Conservation (phyloP, 164 flowering plant genomes). For the Piper longum region DNA sequence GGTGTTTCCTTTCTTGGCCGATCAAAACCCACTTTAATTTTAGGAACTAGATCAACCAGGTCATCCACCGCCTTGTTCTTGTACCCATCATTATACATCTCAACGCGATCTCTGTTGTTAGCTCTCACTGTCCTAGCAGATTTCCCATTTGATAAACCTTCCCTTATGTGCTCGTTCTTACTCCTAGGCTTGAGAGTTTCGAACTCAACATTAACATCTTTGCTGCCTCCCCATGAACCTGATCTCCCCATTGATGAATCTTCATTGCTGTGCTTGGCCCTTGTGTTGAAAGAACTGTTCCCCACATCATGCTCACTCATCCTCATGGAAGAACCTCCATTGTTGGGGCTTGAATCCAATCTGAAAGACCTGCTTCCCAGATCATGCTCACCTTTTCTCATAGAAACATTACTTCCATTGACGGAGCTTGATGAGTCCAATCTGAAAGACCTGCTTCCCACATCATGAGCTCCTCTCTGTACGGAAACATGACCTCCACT, state of each 20-base stretch:
- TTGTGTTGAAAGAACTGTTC: not conserved
- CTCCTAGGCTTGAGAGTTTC: slow-evolving; percentile 8
- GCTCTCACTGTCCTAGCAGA: slow-evolving; percentile 48
- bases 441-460: slow-evolving; percentile 1
- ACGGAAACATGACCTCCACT: slow-evolving; percentile 15
- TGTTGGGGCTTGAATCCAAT: not conserved
- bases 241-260: not conserved
- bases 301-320: slow-evolving; percentile 7
- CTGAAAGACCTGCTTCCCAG: slow-evolving; percentile 4
- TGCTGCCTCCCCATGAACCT: not conserved
- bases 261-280: not conserved
- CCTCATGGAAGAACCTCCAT: not conserved
- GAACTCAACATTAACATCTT: slow-evolving; percentile 9
- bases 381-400: not conserved
- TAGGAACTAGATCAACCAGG: slow-evolving; percentile 6
- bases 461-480: slow-evolving; percentile 2
- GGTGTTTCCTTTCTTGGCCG: slow-evolving; percentile 7
- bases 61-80: slow-evolving; percentile 10
- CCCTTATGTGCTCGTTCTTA: slow-evolving; percentile 8
- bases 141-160: slow-evolving; percentile 24
- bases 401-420: slow-evolving; percentile 1
- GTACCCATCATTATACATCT: slow-evolving; percentile 5
- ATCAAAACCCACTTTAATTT: not conserved
- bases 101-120: slow-evolving; percentile 7
- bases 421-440: not conserved